Base-by-base conservation (phyloP, 371 early-diverging fungal species). In the Mucor irregularis region DNA sequence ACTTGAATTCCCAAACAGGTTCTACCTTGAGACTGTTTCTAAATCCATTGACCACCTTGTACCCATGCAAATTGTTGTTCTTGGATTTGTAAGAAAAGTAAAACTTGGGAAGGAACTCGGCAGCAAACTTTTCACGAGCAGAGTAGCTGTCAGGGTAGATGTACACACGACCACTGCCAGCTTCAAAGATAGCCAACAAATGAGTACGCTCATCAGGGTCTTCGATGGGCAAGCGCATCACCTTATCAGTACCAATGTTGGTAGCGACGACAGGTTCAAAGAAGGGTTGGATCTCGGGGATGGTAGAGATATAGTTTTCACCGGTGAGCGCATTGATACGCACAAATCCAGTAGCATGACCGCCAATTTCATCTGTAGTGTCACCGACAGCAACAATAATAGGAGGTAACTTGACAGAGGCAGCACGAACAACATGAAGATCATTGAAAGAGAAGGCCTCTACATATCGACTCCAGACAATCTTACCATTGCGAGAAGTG, bases 321-420 rank as follows among this genome's bases (percentile, higher is more conserved):
- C 94, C 94, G 0, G 85, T 90, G 55, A 91, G 54, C 1, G 88
- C 91, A 56, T 93, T 82, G 17, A 93, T 56, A 19, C 89, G 81
- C 50, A 81, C 77, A 29, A 86, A 61, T 9, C 75, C 74, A 13
- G 73, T 75, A 17, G 70, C 66, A 6, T 50, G 45, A n/a, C 71
- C 66, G n/a, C 69, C 76, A 14, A 76, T 71, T 44, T 74, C 68
- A 24, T 69, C 62, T 21, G 64, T 67, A 13, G 82, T 62, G 17
- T 60, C 29, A 3, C 75, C 85, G 34, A 87, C 64, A 16, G 82
- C 78, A 14, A 86, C 92, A 21, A 94, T 69, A 14, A 93, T 58
- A 13, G 95, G 91, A 2, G 93, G 91, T 28, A 85, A 75, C 42
- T 88, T 87, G 28, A 90, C 88, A 29, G 81, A 47, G 11, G 87